phyloP scores from a whole-genome alignment of 2,329 filamentous ascomycete species.

The Pleoardoris graminearum region DNA sequence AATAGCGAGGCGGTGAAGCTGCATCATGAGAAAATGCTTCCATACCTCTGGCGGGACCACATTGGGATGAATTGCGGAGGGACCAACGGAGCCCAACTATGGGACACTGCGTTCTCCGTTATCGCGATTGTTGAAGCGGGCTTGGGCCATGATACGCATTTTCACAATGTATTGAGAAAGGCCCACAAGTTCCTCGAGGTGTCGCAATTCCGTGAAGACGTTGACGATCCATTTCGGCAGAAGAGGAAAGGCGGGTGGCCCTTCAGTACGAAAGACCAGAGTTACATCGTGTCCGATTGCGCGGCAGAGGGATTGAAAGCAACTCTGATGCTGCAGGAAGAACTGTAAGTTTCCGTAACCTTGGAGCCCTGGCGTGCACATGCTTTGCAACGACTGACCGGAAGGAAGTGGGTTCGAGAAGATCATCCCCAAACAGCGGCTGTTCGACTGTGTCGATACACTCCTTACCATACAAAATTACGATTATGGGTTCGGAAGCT shows the following conservation, averaged over 20 bases:
- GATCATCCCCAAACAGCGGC: slow-evolving; percentile 73
- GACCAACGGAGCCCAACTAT: slow-evolving; percentile 7
- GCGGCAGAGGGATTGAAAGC: slow-evolving; percentile 88
- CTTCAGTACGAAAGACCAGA: slow-evolving; percentile 89
- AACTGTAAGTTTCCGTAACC: slow-evolving; percentile 47
- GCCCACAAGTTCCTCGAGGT: slow-evolving; percentile 84
- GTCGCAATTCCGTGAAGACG: slow-evolving; percentile 82
- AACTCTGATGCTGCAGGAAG: slow-evolving; percentile 80
- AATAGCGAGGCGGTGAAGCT: neutral
- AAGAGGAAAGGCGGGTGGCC: slow-evolving; percentile 91
- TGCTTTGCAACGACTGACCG: neutral
- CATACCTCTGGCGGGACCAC: slow-evolving; percentile 1
- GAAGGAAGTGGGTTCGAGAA: slow-evolving; percentile 60
- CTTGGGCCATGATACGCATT: slow-evolving; percentile 73
- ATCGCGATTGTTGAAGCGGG: slow-evolving; percentile 56
- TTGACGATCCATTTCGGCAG: slow-evolving; percentile 83
- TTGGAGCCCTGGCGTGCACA: neutral
- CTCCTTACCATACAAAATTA: slow-evolving; percentile 87
- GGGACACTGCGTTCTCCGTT: slow-evolving; percentile 6
- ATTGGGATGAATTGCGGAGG: neutral
- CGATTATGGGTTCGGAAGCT: slow-evolving; percentile 86
- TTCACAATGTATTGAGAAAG: slow-evolving; percentile 78
- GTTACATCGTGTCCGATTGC: slow-evolving; percentile 94
- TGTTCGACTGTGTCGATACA: slow-evolving; percentile 88
- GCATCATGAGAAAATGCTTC: neutral